Percentiles rank a stretch among this genome's conserved stretches.
Conservation (phyloP, 139 green algal genomes). For the Chlorella vulgaris region DNA sequence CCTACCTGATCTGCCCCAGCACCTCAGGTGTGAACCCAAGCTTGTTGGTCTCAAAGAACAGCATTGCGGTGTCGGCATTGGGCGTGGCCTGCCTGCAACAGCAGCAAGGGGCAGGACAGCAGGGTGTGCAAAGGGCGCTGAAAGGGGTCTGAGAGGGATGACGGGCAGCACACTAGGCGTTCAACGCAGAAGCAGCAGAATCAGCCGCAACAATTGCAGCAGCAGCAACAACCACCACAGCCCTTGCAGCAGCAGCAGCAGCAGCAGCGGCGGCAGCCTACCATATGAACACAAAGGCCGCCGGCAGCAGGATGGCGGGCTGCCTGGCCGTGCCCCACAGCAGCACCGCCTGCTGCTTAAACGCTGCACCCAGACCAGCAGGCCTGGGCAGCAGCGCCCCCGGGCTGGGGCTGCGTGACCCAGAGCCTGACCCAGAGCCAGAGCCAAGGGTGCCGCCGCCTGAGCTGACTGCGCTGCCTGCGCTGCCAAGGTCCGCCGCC, state of each 20-base stretch:
- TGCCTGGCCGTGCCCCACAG: slow-evolving; percentile 66
- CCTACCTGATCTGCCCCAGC: slow-evolving; percentile 77
- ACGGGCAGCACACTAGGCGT: too few species aligned
- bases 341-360: slow-evolving; percentile 41
- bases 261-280: slow-evolving; percentile 44
- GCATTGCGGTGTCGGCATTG: slow-evolving; percentile 73
- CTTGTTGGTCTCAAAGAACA: slow-evolving; percentile 84
- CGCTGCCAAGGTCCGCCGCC: neutral
- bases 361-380: slow-evolving; percentile 15
- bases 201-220: neutral
- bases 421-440: too few species aligned
- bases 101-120: neutral
- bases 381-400: neutral
- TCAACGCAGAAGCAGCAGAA: too few species aligned
- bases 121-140: neutral
- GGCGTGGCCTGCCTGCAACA: slow-evolving; percentile 68
- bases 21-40: slow-evolving; percentile 86
- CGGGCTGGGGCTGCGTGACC: neutral
- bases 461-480: neutral
- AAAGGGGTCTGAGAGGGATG: neutral
- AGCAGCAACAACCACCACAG: neutral
- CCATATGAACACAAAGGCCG: slow-evolving; percentile 83
- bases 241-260: neutral
- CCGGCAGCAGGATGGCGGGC: slow-evolving; percentile 66
- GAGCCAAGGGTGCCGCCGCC: too few species aligned